A percentile compares a stretch with the other conserved stretches of the same genome.
Conservation (phyloP, 306 rosid genomes). For the Calophaca sinica region DNA sequence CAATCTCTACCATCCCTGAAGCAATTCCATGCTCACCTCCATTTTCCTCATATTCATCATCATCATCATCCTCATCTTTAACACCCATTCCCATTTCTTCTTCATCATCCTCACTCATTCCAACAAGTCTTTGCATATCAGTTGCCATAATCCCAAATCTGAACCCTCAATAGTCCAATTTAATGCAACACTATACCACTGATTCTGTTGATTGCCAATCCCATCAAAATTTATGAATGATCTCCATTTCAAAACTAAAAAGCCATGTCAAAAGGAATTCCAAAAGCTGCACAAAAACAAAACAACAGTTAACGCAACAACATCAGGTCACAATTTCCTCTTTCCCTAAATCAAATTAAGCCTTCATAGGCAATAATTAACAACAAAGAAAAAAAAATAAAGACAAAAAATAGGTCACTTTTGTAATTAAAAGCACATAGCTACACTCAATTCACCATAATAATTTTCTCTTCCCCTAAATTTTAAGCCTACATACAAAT, state of each 20-base stretch:
- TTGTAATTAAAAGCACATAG: slow-evolving; percentile 7
- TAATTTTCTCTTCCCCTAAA: neutral
- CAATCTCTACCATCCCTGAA: slow-evolving; percentile 63
- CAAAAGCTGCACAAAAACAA: slow-evolving; percentile 40
- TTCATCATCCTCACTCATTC: slow-evolving; percentile 89
- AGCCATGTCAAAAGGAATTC: slow-evolving; percentile 34
- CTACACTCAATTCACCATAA: slow-evolving; percentile 8
- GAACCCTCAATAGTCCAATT: slow-evolving; percentile 38
- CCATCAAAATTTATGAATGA: slow-evolving; percentile 38
- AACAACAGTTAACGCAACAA: slow-evolving; percentile 31
- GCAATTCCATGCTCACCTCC: slow-evolving; percentile 56
- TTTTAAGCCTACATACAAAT: neutral
- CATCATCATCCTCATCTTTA: slow-evolving; percentile 82
- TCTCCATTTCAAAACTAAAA: slow-evolving; percentile 32
- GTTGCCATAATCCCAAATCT: slow-evolving; percentile 69
- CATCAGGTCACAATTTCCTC: neutral
- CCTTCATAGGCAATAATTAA: neutral
- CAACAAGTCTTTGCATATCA: slow-evolving; percentile 78
- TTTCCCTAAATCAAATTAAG: slow-evolving; percentile 6
- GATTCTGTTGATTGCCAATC: slow-evolving; percentile 37
- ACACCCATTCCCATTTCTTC: slow-evolving; percentile 92
- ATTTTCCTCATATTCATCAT: slow-evolving; percentile 59
- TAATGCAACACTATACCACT: slow-evolving; percentile 27
- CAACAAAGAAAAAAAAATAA: neutral
- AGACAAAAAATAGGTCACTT: neutral